phyloP scores from a whole-genome alignment of 2,329 filamentous ascomycete species.

The Coniochaeta sp. region DNA sequence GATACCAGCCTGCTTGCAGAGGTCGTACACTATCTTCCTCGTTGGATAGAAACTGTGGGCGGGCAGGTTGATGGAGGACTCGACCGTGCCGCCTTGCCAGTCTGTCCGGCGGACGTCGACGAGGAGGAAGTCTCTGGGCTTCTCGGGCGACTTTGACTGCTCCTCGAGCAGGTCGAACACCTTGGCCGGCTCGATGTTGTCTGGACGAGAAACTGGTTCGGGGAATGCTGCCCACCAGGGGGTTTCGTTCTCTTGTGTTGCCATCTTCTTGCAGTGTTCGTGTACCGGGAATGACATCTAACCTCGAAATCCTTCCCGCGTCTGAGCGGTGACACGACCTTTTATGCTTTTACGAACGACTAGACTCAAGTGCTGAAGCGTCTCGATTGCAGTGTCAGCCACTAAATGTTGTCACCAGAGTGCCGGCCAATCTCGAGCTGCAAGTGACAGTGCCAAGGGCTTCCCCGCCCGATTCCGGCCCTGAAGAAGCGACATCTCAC shows the following conservation, averaged over 20 bases:
- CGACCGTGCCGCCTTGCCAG: constrained; percentile 53
- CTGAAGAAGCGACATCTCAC: too few relatives aligned
- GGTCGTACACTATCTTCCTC: constrained; percentile 36
- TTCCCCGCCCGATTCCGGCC: background rate
- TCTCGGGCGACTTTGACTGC: constrained; percentile 21
- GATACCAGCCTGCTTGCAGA: constrained; percentile 42
- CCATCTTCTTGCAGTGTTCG: constrained; percentile 16
- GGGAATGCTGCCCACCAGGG: constrained; percentile 36
- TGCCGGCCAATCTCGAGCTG: background rate
- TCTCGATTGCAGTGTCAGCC: background rate
- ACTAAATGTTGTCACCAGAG: background rate
- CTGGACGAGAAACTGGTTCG: constrained; percentile 30
- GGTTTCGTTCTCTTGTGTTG: constrained; percentile 13
- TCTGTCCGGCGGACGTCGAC: constrained; percentile 48
- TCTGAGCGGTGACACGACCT: background rate
- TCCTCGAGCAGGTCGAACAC: constrained; percentile 33
- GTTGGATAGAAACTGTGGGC: constrained; percentile 48
- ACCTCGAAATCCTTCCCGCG: background rate
- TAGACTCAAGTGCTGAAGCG: too few relatives aligned
- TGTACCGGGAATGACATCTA: constrained; percentile 11
- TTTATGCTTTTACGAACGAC: too few relatives aligned
- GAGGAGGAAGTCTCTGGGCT: constrained; percentile 32
- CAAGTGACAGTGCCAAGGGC: background rate
- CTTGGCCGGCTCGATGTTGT: constrained; percentile 29
- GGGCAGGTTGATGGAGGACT: constrained; percentile 49